Percentiles rank a stretch among this genome's conserved stretches.
Evolutionary conservation across 1,139 yeast genomes (phyloP).

Genomic region (Candida buenavistaensis): DNA sequence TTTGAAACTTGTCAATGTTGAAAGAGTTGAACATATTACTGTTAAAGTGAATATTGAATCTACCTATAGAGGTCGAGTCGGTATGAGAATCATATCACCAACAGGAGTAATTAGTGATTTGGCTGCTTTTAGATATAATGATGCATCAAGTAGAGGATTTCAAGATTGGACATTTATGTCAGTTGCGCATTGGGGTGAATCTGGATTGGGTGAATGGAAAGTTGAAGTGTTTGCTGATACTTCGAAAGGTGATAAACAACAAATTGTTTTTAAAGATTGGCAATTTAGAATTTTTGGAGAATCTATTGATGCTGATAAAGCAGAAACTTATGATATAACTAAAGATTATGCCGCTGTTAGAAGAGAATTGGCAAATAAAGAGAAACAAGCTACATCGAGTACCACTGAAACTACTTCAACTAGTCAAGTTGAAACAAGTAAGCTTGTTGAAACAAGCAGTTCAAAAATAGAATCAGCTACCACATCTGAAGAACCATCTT

Average conservation of each 20-base stretch:
- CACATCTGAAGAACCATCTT: constrained; percentile 1
- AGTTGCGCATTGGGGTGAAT: constrained; percentile 98
- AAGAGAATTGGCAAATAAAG: constrained; percentile 25
- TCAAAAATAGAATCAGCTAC: constrained; percentile 4
- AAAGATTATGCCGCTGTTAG: constrained; percentile 43
- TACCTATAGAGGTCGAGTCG: constrained; percentile 66
- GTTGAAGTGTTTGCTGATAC: constrained; percentile 51
- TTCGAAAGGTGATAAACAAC: constrained; percentile 19
- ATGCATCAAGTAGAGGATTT: constrained; percentile 60
- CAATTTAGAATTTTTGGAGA: constrained; percentile 83
- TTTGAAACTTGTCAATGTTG: constrained; percentile 58
- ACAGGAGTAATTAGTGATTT: constrained; percentile 69
- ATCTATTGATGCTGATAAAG: constrained; percentile 60
- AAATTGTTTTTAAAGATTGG: constrained; percentile 66
- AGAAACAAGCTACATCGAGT: constrained; percentile 8
- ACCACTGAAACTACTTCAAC: constrained; percentile 5
- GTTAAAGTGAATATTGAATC: constrained; percentile 74
- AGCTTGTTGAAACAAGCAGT: constrained; percentile 1
- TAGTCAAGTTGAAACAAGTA: constrained; percentile 6
- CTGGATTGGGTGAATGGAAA: constrained; percentile 81
- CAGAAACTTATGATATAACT: constrained; percentile 44
- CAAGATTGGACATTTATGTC: constrained; percentile 90
- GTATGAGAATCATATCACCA: constrained; percentile 72
- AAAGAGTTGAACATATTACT: constrained; percentile 81
- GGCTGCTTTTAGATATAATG: constrained; percentile 69